phyloP scores from a whole-genome alignment of 805 yeast genomes.

The Saccharomycopsis sp. region DNA sequence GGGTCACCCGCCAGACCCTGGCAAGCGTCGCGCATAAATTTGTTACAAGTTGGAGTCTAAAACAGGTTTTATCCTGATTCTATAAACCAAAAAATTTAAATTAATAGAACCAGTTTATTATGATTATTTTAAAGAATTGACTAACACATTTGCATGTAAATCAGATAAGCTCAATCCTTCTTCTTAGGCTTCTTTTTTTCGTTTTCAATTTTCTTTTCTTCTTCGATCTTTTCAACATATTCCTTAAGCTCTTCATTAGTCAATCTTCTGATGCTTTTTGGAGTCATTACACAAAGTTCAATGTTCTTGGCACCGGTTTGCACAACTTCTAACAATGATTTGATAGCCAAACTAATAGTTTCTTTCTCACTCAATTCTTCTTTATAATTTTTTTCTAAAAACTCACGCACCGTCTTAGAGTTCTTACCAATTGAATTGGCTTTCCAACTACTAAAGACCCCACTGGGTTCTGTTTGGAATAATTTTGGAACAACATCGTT shows the following conservation, averaged over 20 bases:
- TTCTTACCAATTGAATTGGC: slow-evolving; percentile 96
- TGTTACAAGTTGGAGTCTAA: no score
- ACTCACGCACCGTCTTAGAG: slow-evolving; percentile 89
- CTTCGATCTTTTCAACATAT: slow-evolving; percentile 74
- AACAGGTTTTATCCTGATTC: no score
- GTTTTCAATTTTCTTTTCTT: slow-evolving; percentile 75
- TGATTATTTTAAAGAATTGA: background rate
- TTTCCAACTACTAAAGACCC: slow-evolving; percentile 95
- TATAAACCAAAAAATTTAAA: no score
- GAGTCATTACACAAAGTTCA: slow-evolving; percentile 79
- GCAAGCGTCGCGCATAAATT: no score
- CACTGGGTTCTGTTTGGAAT: slow-evolving; percentile 95
- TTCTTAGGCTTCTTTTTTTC: slow-evolving; percentile 51
- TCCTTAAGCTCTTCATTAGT: slow-evolving; percentile 62
- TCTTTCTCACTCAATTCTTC: slow-evolving; percentile 55
- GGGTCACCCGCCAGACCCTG: no score
- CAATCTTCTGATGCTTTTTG: slow-evolving; percentile 49
- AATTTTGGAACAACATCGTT: slow-evolving; percentile 72
- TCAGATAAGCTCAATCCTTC: no score
- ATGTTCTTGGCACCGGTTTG: slow-evolving; percentile 97
- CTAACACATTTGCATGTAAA: background rate
- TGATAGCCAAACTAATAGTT: slow-evolving; percentile 72
- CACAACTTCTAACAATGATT: slow-evolving; percentile 86
- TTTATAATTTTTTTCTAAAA: slow-evolving; percentile 78
- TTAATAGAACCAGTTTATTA: background rate